These are phyloP conservation scores for Thozetella sp. DNA, from an alignment of 495 filamentous ascomycete genomes.

Conservation along the genomic window DNA sequence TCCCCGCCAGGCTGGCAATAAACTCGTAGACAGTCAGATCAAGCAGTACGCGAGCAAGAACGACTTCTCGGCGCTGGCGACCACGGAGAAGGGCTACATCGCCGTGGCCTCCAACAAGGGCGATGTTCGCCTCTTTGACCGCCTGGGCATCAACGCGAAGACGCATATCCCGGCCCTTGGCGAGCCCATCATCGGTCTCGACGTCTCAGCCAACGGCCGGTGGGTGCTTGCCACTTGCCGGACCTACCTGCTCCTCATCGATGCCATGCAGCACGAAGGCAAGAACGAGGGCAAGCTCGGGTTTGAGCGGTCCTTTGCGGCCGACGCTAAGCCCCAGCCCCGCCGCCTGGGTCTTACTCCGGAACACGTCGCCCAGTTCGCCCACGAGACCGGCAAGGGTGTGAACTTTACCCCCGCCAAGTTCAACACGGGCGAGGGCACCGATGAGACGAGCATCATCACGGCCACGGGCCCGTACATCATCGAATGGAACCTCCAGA, in stretches of 20 bases:
- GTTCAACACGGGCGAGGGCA: slow-evolving; percentile 89
- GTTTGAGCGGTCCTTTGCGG: slow-evolving; percentile 91
- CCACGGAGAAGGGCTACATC: slow-evolving; percentile 93
- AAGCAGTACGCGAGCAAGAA: slow-evolving; percentile 98
- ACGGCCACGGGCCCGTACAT: slow-evolving; percentile 98
- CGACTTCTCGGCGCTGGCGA: slow-evolving; percentile 91
- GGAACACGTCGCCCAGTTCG: slow-evolving; percentile 92
- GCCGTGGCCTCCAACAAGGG: slow-evolving; percentile 97
- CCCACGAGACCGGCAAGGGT: slow-evolving; percentile 86
- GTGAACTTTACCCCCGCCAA: slow-evolving; percentile 87
- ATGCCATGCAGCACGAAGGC: slow-evolving; percentile 85
- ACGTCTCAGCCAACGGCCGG: slow-evolving; percentile 90
- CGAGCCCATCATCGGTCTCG: slow-evolving; percentile 91
- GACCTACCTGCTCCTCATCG: slow-evolving; percentile 92
- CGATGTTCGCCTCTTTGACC: slow-evolving; percentile 95
- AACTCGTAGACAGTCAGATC: slow-evolving; percentile 87
- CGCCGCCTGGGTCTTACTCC: slow-evolving; percentile 87
- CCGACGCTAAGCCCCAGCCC: slow-evolving; percentile 91
- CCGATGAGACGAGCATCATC: slow-evolving; percentile 86
- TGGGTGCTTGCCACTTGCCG: slow-evolving; percentile 95
- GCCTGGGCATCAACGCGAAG: slow-evolving; percentile 95
- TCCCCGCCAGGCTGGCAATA: slow-evolving; percentile 86
- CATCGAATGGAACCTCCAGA: slow-evolving; percentile 93
- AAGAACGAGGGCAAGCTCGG: slow-evolving; percentile 98
- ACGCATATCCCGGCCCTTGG: slow-evolving; percentile 95